Evolutionary conservation across 2,329 filamentous ascomycete species (phyloP).

Genomic region (Colletotrichum sp.): DNA sequence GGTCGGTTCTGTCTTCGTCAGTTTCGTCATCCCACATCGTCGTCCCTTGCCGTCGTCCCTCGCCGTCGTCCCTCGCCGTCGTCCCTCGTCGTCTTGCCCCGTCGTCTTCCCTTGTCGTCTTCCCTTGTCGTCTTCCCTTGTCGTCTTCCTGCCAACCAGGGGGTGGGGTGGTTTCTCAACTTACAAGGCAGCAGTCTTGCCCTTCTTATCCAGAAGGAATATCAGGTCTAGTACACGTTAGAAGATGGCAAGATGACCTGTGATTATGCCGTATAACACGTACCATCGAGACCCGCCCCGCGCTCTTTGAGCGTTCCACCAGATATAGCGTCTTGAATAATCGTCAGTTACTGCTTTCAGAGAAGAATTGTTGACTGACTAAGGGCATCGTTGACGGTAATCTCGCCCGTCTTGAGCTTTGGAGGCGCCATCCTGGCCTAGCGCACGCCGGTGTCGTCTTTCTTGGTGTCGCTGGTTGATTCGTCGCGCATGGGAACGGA

Average conservation of each 20-base stretch:
- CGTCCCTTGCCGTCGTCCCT: not conserved
- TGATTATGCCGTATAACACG: not conserved
- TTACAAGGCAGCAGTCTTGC: slow-evolving; percentile 40
- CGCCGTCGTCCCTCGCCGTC: not conserved
- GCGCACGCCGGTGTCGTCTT: not conserved
- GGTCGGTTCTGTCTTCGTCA: slow-evolving; percentile 30
- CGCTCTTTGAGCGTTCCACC: slow-evolving; percentile 40
- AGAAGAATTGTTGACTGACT: not conserved
- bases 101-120: not conserved
- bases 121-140: not conserved
- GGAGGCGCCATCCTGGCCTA: slow-evolving; percentile 12
- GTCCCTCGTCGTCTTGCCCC: not conserved
- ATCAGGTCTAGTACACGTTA: slow-evolving; percentile 36
- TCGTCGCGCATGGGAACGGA: not conserved
- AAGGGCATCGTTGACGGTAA: slow-evolving; percentile 17
- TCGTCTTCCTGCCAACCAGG: not conserved
- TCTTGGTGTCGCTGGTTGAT: not conserved
- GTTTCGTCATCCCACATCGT: not conserved
- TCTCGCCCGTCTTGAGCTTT: slow-evolving; percentile 14
- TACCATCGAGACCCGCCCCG: slow-evolving; percentile 47
- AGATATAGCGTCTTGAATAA: slow-evolving; percentile 29
- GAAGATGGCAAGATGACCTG: not conserved
- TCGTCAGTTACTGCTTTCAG: not conserved
- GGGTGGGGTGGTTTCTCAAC: slow-evolving; percentile 8
- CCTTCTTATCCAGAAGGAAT: slow-evolving; percentile 40